These are phyloP conservation scores for Claviceps cyperi DNA, from an alignment of 2,329 filamentous ascomycete species.

Conservation along the genomic window DNA sequence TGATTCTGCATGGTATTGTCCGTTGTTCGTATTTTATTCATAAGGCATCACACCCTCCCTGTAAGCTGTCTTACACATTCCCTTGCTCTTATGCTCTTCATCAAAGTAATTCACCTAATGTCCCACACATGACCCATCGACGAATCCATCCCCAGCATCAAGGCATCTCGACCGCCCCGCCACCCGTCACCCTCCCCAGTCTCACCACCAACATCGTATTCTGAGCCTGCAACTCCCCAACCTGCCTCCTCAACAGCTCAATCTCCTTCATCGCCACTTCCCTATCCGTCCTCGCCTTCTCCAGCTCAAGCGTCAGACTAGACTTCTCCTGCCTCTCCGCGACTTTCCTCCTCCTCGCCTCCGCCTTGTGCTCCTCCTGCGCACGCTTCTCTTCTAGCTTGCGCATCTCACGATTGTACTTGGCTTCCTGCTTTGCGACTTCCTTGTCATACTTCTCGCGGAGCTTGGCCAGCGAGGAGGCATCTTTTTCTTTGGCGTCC, in stretches of 20 bases:
- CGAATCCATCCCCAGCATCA: too few species aligned
- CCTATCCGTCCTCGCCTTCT: conserved; percentile 33
- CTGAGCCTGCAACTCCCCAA: conserved; percentile 43
- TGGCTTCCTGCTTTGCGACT: conserved; percentile 50
- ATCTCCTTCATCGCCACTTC: conserved; percentile 38
- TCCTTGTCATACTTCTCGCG: conserved; percentile 50
- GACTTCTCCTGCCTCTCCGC: conserved; percentile 38
- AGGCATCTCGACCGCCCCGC: background rate
- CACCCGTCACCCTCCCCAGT: conserved; percentile 28
- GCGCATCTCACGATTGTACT: conserved; percentile 47
- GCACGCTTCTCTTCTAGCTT: conserved; percentile 50
- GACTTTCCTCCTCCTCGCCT: conserved; percentile 34
- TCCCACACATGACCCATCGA: too few species aligned
- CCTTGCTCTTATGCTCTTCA: too few species aligned
- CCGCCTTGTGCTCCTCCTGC: conserved; percentile 46
- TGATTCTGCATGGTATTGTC: too few species aligned
- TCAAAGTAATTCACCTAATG: too few species aligned
- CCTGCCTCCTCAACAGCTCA: conserved; percentile 37
- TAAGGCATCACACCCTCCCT: too few species aligned
- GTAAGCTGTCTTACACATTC: too few species aligned
- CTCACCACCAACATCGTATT: conserved; percentile 43
- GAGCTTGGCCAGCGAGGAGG: conserved; percentile 37
- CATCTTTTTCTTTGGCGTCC: conserved; percentile 36
- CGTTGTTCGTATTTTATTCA: too few species aligned
- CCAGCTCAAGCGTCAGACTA: conserved; percentile 36